phyloP scores from a whole-genome alignment of 164 flowering plant species.

The Litsea cubeba region DNA sequence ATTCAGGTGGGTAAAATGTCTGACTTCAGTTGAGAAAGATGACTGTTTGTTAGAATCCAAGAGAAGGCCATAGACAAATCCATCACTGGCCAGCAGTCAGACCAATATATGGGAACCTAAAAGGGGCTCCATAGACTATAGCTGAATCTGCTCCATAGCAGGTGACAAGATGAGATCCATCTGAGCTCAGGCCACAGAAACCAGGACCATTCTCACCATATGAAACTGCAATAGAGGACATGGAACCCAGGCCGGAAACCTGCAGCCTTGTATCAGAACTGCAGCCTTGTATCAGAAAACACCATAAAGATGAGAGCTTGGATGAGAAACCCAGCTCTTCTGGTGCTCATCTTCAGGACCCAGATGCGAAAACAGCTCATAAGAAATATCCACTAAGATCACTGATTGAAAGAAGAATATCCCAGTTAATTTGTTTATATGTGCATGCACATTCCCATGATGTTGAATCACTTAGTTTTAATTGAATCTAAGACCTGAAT shows the following conservation, averaged over 20 bases:
- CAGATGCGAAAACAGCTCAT: constrained; percentile 7
- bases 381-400: too few relatives aligned
- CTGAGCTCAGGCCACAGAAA: constrained; percentile 78
- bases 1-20: too few relatives aligned
- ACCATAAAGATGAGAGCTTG: constrained; percentile 27
- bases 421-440: too few relatives aligned
- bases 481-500: constrained; percentile 20
- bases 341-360: constrained; percentile 26
- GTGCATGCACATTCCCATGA: too few relatives aligned
- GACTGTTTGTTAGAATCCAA: constrained; percentile 43
- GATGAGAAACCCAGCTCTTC: constrained; percentile 25
- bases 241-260: constrained; percentile 74
- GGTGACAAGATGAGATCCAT: constrained; percentile 70
- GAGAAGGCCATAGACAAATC: constrained; percentile 89
- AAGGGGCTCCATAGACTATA: constrained; percentile 65
- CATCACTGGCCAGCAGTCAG: constrained; percentile 86
- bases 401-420: too few relatives aligned
- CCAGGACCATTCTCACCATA: constrained; percentile 91
- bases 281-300: constrained; percentile 31
- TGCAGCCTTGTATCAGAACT: too few relatives aligned
- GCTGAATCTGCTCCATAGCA: constrained; percentile 87
- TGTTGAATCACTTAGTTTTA: too few relatives aligned
- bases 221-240: constrained; percentile 87
- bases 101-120: constrained; percentile 51
- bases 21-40: too few relatives aligned